A percentile compares a stretch with the other conserved stretches of the same genome.
These are phyloP conservation scores for Penicillium cinerascens DNA, from an alignment of 495 filamentous ascomycete genomes.

Conservation along the genomic window DNA sequence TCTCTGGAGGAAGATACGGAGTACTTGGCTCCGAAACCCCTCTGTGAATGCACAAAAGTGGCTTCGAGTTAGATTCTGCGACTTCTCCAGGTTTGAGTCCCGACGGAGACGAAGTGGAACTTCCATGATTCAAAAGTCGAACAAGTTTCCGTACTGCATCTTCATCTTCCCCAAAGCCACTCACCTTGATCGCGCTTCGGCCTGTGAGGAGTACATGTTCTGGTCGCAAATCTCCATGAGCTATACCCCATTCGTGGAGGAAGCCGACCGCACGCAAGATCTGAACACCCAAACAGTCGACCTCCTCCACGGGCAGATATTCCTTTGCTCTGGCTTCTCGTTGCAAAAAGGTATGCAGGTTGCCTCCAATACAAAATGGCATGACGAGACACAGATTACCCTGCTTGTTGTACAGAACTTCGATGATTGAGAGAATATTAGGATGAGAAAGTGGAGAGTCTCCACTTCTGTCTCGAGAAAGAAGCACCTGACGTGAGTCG, in stretches of 20 bases:
- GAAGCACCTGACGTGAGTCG: not conserved
- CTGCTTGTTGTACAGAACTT: slow-evolving; percentile 15
- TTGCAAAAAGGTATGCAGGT: slow-evolving; percentile 10
- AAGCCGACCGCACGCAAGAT: slow-evolving; percentile 53
- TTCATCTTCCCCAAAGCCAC: slow-evolving; percentile 11
- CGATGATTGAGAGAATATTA: slow-evolving; percentile 16
- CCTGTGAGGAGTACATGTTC: slow-evolving; percentile 55
- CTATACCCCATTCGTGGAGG: slow-evolving; percentile 46
- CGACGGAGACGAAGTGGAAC: not conserved
- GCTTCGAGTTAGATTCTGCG: not conserved
- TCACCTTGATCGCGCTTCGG: slow-evolving; percentile 1
- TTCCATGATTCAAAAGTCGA: not conserved
- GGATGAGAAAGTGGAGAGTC: not conserved
- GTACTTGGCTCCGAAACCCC: slow-evolving; percentile 1
- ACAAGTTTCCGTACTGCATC: slow-evolving; percentile 6
- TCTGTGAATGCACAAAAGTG: not conserved
- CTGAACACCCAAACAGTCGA: slow-evolving; percentile 41
- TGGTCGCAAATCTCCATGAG: slow-evolving; percentile 59
- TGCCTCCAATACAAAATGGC: slow-evolving; percentile 18
- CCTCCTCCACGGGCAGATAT: slow-evolving; percentile 1
- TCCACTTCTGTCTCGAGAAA: not conserved
- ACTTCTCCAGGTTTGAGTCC: not conserved
- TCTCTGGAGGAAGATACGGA: slow-evolving; percentile 16
- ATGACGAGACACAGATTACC: slow-evolving; percentile 18
- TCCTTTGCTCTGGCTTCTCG: not conserved